Base-by-base conservation (phyloP, 106 monocot genomes). In the Platanthera guangdongensis region DNA sequence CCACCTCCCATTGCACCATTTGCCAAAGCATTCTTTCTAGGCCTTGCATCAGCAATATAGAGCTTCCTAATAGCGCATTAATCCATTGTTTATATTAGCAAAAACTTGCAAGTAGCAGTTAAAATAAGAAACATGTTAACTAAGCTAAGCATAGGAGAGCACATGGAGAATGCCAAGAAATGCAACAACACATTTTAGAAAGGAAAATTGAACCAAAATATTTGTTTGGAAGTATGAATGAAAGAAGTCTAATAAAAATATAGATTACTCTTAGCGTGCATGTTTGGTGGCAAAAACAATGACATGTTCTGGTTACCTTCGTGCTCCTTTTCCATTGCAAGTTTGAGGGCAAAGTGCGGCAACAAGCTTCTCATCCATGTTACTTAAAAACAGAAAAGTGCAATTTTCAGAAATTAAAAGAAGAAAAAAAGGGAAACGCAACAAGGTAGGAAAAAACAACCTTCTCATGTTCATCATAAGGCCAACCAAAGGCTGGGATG, bases 1-100 rank as follows among this genome's bases (percentile, higher is more conserved):
- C 97, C 97, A 59, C 97, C 97, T 57, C 97, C 97, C 89, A 91
- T 94, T 57, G 93, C 97, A 48, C 93, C 86, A 83, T 97, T 97
- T 78, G 93, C 97, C 63, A 97, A 80, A 75, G 97, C 97, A 88
- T 97, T 97, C 73, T 89, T 89, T 82, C 87, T 97, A 48, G 97
- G 97, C 55, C 97, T 91, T 68, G 97, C 97, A 82, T 97, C 97
- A 85, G 89, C 87, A 85, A 97, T 97, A 73, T 97, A 97, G 70
- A 97, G 83, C 76, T 97, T 97, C 87, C 94, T 97, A 79, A 18
- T n/a, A 76, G 63, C 9, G 57, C 46, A 77, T 76, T 18, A 46
- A 18, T 75, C 46, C 62, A 77, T 57, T 48, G 22, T 72, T 46
- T 72, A 8, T 50, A 51, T 51, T 51, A 72, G 12, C 9, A 51